Evolutionary conservation across 169 alveolate genomes (phyloP), one percentile per base, ranked within the genome.

Genomic region (Babesia ovis): DNA sequence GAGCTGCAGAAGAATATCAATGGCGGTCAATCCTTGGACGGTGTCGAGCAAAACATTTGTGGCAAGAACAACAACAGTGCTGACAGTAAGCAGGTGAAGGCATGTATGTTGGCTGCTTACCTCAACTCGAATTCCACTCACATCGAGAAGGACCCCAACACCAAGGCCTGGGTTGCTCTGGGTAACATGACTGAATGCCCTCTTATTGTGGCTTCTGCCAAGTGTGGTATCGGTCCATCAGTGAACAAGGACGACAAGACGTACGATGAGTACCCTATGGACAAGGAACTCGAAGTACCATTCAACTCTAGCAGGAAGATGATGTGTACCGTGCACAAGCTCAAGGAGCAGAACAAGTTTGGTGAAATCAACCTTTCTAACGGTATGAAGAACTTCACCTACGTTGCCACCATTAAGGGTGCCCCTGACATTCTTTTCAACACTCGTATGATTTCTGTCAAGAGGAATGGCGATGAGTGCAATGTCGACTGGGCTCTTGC

Each of bases 101-200:
- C 93, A 4, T 56, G 79, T 43, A 77, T 94, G 91, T 41, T 89
- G 20, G 90, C 96, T 16, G 95, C 95, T 2, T 90, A 82, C 76
- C 80, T 94, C 68, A 94, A 94, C 83, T 91, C 95, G 22, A 80
- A 92, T 45, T 92, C 90, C 58, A 92, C 96, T 8, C 85, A 79
- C 25, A 71, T 93, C 37, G 79, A 62, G 20, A 66, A 71, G 48
- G 93, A 89, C 71, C 53, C 84, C 46, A 74, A 73, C 39, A 37
- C 18, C 31, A 62, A 48, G 31, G 29, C 39, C 54, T 79, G 87
- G 87, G 61, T 88, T 25, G 82, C 83, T 5, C 84, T 81, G 42
- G 97, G 97, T 5, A 94, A 92, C 83, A 94, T 94, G 97, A 91
- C 95, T 43, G 97, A 94, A 69, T 95, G 95, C 18, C 96, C 97